phyloP scores from a whole-genome alignment of 2,329 filamentous ascomycete species.

The Nannizziopsis barbatae region DNA sequence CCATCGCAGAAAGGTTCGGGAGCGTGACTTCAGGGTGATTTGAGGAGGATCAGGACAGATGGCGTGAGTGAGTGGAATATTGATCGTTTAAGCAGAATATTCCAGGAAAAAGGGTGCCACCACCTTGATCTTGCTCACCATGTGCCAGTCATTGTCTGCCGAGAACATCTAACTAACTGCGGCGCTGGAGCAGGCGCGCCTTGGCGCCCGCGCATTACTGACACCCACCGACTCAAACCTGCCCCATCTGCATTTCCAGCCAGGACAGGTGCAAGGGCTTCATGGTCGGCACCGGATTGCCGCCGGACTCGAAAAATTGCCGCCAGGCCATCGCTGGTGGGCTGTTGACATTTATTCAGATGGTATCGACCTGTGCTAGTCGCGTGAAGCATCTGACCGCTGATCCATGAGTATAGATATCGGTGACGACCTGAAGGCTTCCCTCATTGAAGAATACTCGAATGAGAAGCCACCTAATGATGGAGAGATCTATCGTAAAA shows the following conservation, averaged over 20 bases:
- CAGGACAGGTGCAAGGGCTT: constrained; percentile 5
- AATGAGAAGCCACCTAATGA: constrained; percentile 21
- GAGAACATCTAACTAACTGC: too few relatives aligned
- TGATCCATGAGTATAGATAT: constrained; percentile 17
- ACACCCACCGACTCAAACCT: too few relatives aligned
- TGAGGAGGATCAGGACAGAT: too few relatives aligned
- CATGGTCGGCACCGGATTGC: constrained; percentile 9
- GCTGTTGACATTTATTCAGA: constrained; percentile 11
- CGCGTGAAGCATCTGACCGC: not conserved
- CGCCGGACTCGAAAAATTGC: constrained; percentile 2
- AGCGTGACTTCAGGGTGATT: too few relatives aligned
- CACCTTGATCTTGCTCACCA: too few relatives aligned
- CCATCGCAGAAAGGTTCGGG: too few relatives aligned
- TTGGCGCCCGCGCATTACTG: too few relatives aligned
- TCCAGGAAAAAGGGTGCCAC: too few relatives aligned
- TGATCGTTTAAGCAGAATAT: too few relatives aligned
- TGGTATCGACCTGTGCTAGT: not conserved
- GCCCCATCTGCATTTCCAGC: constrained; percentile 6
- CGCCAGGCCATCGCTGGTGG: constrained; percentile 7
- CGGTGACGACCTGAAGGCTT: constrained; percentile 17
- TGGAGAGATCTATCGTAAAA: constrained; percentile 25
- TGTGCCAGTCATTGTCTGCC: too few relatives aligned
- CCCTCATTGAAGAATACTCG: constrained; percentile 23
- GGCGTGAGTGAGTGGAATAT: too few relatives aligned
- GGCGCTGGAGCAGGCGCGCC: too few relatives aligned